phyloP scores from a whole-genome alignment of 2,329 filamentous ascomycete species.

The Fusarium buxicola region DNA sequence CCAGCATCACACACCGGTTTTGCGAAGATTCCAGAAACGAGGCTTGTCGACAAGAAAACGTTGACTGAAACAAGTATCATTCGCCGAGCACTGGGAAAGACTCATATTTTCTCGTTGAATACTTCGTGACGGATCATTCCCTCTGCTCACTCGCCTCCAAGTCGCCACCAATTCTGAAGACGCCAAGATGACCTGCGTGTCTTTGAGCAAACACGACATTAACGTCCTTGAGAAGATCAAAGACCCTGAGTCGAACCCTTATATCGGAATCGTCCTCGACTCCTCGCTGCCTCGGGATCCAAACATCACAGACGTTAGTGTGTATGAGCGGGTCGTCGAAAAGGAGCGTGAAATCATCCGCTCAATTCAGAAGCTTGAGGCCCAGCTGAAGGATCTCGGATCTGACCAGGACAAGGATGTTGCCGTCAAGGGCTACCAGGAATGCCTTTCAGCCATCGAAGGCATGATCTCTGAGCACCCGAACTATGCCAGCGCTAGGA shows the following conservation, averaged over 20 bases:
- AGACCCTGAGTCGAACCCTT: conserved; percentile 72
- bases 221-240: conserved; percentile 74
- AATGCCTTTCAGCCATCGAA: conserved; percentile 62
- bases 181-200: conserved; percentile 58
- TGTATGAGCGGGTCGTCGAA: conserved; percentile 64
- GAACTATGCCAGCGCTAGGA: conserved; percentile 76
- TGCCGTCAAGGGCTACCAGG: conserved; percentile 59
- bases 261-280: conserved; percentile 65
- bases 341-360: conserved; percentile 66
- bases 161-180: conserved; percentile 21
- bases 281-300: conserved; percentile 67
- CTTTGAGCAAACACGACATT: conserved; percentile 68
- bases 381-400: conserved; percentile 60
- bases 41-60: background rate
- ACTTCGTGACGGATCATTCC: background rate
- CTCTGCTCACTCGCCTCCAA: background rate
- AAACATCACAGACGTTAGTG: conserved; percentile 61
- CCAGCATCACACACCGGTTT: conserved; percentile 15
- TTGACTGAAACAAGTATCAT: conserved; percentile 5
- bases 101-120: conserved; percentile 3
- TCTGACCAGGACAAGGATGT: conserved; percentile 51
- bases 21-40: conserved; percentile 10
- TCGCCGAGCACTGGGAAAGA: conserved; percentile 1
- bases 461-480: conserved; percentile 68
- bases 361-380: conserved; percentile 66